A percentile compares a stretch with the other conserved stretches of the same genome.
These are phyloP conservation scores for Pestalotiopsis sp. DNA, from an alignment of 2,329 filamentous ascomycete genomes.

Conservation along the genomic window DNA sequence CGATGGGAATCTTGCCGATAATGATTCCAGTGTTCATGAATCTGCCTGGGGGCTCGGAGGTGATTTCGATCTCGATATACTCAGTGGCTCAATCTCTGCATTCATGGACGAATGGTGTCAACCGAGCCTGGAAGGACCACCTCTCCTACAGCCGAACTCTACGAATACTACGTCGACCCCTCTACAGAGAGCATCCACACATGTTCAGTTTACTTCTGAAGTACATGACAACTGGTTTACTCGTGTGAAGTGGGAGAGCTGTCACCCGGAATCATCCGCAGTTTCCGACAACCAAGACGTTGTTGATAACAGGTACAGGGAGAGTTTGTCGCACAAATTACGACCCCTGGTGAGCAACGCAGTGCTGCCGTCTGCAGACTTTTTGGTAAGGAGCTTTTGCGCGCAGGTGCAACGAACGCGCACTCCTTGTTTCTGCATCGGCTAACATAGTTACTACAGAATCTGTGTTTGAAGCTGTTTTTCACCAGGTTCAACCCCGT, in stretches of 20 bases:
- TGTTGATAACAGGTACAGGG: background rate
- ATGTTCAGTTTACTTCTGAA: background rate
- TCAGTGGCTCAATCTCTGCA: background rate
- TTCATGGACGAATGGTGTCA: background rate
- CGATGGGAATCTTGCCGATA: background rate
- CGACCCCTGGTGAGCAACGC: background rate
- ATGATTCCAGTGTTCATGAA: background rate
- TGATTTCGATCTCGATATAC: background rate
- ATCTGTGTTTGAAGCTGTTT: background rate
- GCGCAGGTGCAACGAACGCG: background rate
- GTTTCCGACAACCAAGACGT: too few species aligned
- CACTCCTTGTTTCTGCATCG: background rate
- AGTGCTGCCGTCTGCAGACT: background rate
- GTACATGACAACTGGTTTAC: background rate
- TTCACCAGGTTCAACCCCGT: background rate
- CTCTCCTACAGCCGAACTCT: background rate
- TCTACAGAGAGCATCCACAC: background rate
- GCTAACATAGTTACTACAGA: background rate
- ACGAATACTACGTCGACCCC: background rate
- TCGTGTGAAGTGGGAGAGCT: background rate
- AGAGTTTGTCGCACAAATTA: background rate
- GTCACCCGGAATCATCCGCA: too few species aligned
- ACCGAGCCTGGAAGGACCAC: background rate
- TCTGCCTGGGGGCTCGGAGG: background rate
- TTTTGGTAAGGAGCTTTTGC: background rate